Base-by-base conservation (phyloP, 148 eudicot genomes). In the Cornus kousa region DNA sequence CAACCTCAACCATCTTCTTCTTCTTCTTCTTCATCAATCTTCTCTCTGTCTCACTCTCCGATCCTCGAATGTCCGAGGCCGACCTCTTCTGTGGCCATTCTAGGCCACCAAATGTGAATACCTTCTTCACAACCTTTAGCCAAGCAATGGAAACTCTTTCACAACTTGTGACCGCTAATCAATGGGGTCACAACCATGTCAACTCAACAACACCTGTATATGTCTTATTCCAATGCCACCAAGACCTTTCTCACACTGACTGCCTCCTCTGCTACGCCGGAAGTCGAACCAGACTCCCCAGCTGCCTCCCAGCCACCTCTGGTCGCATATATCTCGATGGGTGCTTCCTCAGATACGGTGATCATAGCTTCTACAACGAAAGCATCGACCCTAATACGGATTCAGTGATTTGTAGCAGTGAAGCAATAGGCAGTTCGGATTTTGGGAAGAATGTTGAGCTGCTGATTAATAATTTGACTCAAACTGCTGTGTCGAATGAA, bases 151-250 rank as follows among this genome's bases (percentile, higher is more conserved):
- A 85, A 53, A 22, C 72, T 17, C 72, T 87, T 5, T 76, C 84
- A 0, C 69, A 78, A 31, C 79, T 9, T 10, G 76, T 87, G 33
- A n/a, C 12, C 39, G 20, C 72, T 24, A 0, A 73, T 31, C 4
- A 57, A 9, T 79, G 81, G 83, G 84, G 86, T 2, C 24, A 68
- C 62, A 16, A 73, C 75, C 22, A 55, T 5, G 55, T 79, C 10
- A 80, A 87, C 60, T 35, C 80, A 0, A 37, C 72, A 5, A 22
- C 70, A 23, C 77, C 79, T 16, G 72, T 87, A 5, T 87, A 76
- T 77, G 82, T 73, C 33, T 62, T 89, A 9, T 84, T 28, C 85
- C 89, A 89, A 23, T 89, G 92, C 71, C 67, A 78, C 70, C 31
- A 72, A 5, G 92, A 89, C 33, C 78, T 89, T 28, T 37, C 86